phyloP scores from a whole-genome alignment of 805 yeast species.

The Monosporozyma aquatica region DNA sequence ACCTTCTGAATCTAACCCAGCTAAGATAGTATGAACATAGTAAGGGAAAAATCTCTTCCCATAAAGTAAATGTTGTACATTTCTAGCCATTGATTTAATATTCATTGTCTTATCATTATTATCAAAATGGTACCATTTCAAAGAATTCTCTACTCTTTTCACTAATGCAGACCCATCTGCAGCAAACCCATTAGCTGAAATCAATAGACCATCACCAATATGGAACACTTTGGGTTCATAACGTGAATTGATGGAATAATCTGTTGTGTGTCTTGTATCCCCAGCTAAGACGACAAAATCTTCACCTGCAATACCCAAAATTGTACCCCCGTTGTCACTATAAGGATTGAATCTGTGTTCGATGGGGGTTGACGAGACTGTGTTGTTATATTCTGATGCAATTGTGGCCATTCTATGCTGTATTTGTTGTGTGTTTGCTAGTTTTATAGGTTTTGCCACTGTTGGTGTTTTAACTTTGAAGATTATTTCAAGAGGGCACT shows the following conservation, averaged over 20 bases:
- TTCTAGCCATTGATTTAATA: slow-evolving; percentile 74
- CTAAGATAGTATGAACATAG: slow-evolving; percentile 89
- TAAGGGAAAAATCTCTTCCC: slow-evolving; percentile 95
- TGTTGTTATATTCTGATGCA: slow-evolving; percentile 47
- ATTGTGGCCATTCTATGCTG: slow-evolving; percentile 32
- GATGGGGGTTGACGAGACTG: slow-evolving; percentile 48
- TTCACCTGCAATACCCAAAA: slow-evolving; percentile 93
- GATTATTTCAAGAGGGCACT: too few relatives aligned
- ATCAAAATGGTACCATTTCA: slow-evolving; percentile 90
- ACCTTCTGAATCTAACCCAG: slow-evolving; percentile 81
- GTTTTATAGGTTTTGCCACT: too few relatives aligned
- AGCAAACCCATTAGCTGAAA: slow-evolving; percentile 92
- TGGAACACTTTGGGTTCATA: slow-evolving; percentile 83
- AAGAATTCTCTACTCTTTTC: slow-evolving; percentile 51
- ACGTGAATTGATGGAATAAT: slow-evolving; percentile 88
- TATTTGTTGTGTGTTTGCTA: neutral
- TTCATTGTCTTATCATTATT: slow-evolving; percentile 61
- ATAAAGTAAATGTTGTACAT: slow-evolving; percentile 80
- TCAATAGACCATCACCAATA: slow-evolving; percentile 77
- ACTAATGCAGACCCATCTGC: slow-evolving; percentile 89
- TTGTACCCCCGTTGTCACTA: slow-evolving; percentile 94
- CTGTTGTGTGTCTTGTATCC: slow-evolving; percentile 94
- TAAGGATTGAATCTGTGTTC: slow-evolving; percentile 91
- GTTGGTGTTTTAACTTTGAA: too few relatives aligned
- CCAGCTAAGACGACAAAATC: slow-evolving; percentile 97